Base-by-base conservation (phyloP, 2,329 filamentous ascomycete genomes). In the Xylariaceae sp. region DNA sequence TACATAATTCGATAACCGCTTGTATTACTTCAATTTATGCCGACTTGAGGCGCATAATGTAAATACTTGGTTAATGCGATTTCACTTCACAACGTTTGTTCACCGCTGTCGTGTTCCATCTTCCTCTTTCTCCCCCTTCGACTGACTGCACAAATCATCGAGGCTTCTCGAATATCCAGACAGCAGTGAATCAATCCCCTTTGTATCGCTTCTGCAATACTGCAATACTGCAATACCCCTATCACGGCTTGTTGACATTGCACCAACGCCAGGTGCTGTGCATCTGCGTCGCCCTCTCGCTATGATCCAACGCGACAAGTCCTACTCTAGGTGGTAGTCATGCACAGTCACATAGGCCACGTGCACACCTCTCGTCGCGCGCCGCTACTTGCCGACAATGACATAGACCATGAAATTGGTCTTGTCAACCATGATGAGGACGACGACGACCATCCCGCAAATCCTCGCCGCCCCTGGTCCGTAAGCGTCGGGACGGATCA, bases 391-490 rank as follows among this genome's bases (percentile, higher is more conserved):
- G 77, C 79, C 68, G 81, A 84, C 60, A 74, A 72, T 67, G 82
- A 86, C 62, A 86, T 85, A 65, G 84, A 87, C 64, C 87, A 89
- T 70, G 84, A 85, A 68, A 91, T 91, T 66, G 72, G 68, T 61
- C 80, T 91, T 39, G 75, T 88, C 61, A 85, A 89, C 68, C 73
- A 76, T 53, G 85, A 89, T 68, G 71, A 76, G 19, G 19, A 19
- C 19, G 19, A 19, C 19, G 19, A 19, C 19, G 19, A 19, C 19
- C 19, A 19, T 51, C 75, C 65, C 59, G 67, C 57, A 35, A 31
- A 48, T 39, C 44, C 53, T 37, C 55, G 51, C 9, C 60, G 58
- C 7, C 12, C 59, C 47, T 42, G 50, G n/a, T 31, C 56, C 45
- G 48, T 51, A 37, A 67, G 56, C 37, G 19, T 60, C 46, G 53